Evolutionary conservation across 2,329 filamentous ascomycete species (phyloP), one percentile per base, ranked within the genome.

Genomic region (Aspergillus nomiae): DNA sequence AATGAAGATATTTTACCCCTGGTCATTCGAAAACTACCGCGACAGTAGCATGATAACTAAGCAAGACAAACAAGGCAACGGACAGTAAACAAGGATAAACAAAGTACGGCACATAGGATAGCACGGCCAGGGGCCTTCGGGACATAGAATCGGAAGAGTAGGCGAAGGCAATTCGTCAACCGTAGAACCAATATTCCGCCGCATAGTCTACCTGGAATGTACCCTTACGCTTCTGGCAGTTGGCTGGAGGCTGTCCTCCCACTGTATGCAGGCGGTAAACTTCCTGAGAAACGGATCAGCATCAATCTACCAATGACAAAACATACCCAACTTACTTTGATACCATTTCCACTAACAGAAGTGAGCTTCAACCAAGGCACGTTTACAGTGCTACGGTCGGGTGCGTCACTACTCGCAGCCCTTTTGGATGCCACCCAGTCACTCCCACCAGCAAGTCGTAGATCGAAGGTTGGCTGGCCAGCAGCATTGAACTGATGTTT

Each of bases 141-240:
- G 10, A 50, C 14, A 5, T 4, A 30, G 10, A 50, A 2, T 26
- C 8, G 2, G 38, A 19, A 7, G 19, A n/a, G 16, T 16, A 34
- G 14, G 46, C 26, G 30, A 26, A 19, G 21, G 19, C 14, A 50
- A 9, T 10, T 75, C 61, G 76, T 21, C 10, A 34, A 26, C 72
- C 77, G 63, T 77, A 81, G 28, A 81, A 78, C 78, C 77, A 81
- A 63, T 81, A 81, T 66, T 80, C 75, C 7, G 79, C 78, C 7
- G 76, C 71, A 70, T 81, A 82, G 24, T 76, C 70, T 26, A 79
- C 71, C 57, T 74, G 63, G 36, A 80, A 69, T 0, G 69, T 74
- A 5, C 68, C 63, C 9, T 70, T 56, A 60, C 76, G 72, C 8
- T 71, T 70, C 34, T 69, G 63, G 65, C 79, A 81, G 0, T 72